Evolutionary conservation across 129 eudicot genomes (phyloP), one percentile per base, ranked within the genome.

Genomic region (Pittosporum tobira): DNA sequence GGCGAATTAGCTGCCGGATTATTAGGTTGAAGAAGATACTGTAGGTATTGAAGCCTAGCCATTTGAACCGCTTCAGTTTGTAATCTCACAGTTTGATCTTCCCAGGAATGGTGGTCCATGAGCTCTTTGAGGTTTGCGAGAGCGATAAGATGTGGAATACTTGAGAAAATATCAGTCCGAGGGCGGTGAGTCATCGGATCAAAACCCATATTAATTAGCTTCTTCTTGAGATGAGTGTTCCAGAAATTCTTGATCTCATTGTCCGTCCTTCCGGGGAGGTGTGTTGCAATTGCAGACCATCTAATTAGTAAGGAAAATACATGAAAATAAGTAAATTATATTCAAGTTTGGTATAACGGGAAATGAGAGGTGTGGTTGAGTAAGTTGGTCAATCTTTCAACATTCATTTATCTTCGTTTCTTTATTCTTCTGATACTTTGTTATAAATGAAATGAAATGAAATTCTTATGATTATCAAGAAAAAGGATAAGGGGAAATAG

Each of bases 101-200:
- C 87, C 80, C 88, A 81, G 4, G 82, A 56, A 18, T 77, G 79
- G 20, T 71, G 69, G 42, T 84, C 94, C 37, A 81, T 63, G 45
- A 83, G 73, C 51, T 84, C 80, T 59, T 80, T 81, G 29, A 84
- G 84, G 54, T 81, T 88, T 0, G 94, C 96, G 37, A 88, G 65
- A 38, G 89, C 94, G 45, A 88, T 64, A 55, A 84, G 96, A 43
- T 88, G 83, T 19, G 84, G 79, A 8, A 88, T 51, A 72, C 81
- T 77, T 3, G 91, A 65, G 61, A 85, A 84, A n/a, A 88, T 72
- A 62, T 88, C 94, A 11, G 81, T 85, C 21, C 95, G 67, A 30
- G 97, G 97, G 22, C 85, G 79, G 59, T 85, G 97, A 28, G 97
- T 88, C 84, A 79, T 80, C 15, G 97, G 97, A 73, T 88, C 97